Percentiles rank a stretch among this genome's conserved stretches.
phyloP scores from a whole-genome alignment of 352 stramenopile genomes.

The Achlya hypogyna region DNA sequence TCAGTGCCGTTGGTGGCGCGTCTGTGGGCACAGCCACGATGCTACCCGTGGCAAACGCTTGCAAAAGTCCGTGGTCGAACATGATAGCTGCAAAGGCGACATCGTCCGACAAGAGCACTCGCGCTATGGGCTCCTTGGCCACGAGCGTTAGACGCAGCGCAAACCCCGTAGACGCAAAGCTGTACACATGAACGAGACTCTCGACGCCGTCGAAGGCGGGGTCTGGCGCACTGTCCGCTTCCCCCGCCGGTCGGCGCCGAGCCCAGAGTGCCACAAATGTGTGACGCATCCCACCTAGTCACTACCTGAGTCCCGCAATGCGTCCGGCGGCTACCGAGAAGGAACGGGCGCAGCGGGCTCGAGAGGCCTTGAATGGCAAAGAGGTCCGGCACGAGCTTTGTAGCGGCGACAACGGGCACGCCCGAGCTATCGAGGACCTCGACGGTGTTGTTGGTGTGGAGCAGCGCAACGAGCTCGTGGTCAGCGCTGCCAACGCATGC shows the following conservation, averaged over 20 bases:
- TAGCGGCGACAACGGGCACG: neutral
- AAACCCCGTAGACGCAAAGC: neutral
- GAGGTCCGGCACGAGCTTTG: neutral
- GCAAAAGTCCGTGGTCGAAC: neutral
- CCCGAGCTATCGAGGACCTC: neutral
- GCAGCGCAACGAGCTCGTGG: neutral
- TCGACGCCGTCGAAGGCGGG: slow-evolving; percentile 1
- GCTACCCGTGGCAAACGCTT: neutral
- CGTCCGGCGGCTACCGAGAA: neutral
- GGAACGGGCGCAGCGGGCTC: neutral
- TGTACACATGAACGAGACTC: slow-evolving; percentile 8
- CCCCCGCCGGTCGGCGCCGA: too few relatives aligned
- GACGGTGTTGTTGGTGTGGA: neutral
- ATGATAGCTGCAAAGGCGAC: neutral
- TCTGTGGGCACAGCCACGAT: neutral
- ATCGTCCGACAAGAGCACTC: neutral
- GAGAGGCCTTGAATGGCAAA: neutral
- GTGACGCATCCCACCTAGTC: neutral
- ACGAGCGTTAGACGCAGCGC: neutral
- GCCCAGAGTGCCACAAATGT: neutral
- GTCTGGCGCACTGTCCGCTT: neutral
- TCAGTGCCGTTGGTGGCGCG: neutral
- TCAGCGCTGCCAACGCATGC: neutral
- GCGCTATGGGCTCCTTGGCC: neutral
- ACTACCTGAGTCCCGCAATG: neutral